Conservation (phyloP, 495 filamentous ascomycete species). For the Annulohypoxylon maeteangense region DNA sequence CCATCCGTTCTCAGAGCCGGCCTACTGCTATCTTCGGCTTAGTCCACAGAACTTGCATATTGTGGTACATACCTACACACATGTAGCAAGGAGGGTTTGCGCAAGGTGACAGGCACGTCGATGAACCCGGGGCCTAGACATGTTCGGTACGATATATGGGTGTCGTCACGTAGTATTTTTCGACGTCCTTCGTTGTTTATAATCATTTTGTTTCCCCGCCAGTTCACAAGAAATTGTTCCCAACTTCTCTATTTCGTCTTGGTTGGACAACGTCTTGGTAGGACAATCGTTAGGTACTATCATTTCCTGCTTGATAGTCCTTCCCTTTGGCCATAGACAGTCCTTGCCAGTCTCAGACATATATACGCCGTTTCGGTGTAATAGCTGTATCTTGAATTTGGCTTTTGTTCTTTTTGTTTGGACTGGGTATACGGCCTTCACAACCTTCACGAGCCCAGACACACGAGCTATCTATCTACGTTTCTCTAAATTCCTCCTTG, state of each 20-base stretch:
- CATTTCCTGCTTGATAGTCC: neutral
- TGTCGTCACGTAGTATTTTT: conserved; percentile 38
- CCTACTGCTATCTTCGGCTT: conserved; percentile 17
- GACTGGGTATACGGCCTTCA: neutral
- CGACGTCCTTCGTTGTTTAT: conserved; percentile 28
- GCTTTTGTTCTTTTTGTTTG: neutral
- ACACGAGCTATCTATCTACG: neutral
- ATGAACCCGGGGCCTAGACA: conserved; percentile 29
- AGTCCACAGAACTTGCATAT: neutral
- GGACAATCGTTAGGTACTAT: conserved; percentile 3
- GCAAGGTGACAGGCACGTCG: conserved; percentile 23
- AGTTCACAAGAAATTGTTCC: neutral
- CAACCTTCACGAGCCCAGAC: neutral
- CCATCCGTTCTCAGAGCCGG: conserved; percentile 20
- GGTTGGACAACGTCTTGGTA: conserved; percentile 27
- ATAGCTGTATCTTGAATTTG: neutral
- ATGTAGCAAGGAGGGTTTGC: conserved; percentile 19
- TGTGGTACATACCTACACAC: too few species aligned
- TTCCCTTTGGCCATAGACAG: conserved; percentile 1
- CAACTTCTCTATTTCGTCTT: conserved; percentile 2
- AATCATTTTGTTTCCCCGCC: conserved; percentile 15
- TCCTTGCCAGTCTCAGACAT: conserved; percentile 13
- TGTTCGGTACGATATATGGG: conserved; percentile 37
- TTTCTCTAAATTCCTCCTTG: neutral
- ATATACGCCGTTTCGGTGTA: conserved; percentile 5